These are phyloP conservation scores for Arthrobotrys pseudoclavata DNA, from an alignment of 2,329 filamentous ascomycete genomes.

Conservation along the genomic window DNA sequence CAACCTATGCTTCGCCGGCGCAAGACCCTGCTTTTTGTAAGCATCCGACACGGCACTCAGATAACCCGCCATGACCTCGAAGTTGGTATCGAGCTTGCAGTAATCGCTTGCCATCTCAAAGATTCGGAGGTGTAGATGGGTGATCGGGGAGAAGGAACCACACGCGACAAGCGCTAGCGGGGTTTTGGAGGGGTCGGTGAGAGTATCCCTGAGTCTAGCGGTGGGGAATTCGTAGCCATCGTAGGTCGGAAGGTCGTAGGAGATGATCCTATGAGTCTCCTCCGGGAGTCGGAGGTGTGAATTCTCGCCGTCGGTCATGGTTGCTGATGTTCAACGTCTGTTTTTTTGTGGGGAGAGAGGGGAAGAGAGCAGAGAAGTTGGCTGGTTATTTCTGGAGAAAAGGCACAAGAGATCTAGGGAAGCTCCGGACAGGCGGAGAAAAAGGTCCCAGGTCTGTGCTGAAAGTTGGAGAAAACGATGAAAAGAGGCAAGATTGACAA, in stretches of 20 bases:
- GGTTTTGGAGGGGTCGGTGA: slow-evolving; percentile 72
- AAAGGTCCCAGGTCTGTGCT: slow-evolving; percentile 10
- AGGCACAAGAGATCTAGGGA: slow-evolving; percentile 32
- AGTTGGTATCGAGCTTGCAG: slow-evolving; percentile 78
- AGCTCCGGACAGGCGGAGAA: slow-evolving; percentile 30
- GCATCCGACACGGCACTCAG: slow-evolving; percentile 81
- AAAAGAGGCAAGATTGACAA: background rate
- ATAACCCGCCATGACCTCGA: slow-evolving; percentile 88
- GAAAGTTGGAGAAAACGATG: slow-evolving; percentile 14
- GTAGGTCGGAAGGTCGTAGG: slow-evolving; percentile 51
- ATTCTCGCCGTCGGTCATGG: slow-evolving; percentile 42
- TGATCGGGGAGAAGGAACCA: slow-evolving; percentile 80
- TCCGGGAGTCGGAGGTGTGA: slow-evolving; percentile 23
- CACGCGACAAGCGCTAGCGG: slow-evolving; percentile 79
- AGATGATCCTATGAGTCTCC: slow-evolving; percentile 26
- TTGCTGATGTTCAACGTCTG: background rate
- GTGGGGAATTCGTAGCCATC: slow-evolving; percentile 74
- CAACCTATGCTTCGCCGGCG: slow-evolving; percentile 77
- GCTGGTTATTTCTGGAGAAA: slow-evolving; percentile 7
- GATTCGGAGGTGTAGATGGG: slow-evolving; percentile 84
- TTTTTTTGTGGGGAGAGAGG: background rate
- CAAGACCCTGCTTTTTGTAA: slow-evolving; percentile 85
- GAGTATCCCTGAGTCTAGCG: slow-evolving; percentile 72
- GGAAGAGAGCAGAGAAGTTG: background rate
- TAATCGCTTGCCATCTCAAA: slow-evolving; percentile 89